These are phyloP conservation scores for Teratosphaeriaceae sp. DNA, from an alignment of 2,329 filamentous ascomycete species.

Conservation along the genomic window DNA sequence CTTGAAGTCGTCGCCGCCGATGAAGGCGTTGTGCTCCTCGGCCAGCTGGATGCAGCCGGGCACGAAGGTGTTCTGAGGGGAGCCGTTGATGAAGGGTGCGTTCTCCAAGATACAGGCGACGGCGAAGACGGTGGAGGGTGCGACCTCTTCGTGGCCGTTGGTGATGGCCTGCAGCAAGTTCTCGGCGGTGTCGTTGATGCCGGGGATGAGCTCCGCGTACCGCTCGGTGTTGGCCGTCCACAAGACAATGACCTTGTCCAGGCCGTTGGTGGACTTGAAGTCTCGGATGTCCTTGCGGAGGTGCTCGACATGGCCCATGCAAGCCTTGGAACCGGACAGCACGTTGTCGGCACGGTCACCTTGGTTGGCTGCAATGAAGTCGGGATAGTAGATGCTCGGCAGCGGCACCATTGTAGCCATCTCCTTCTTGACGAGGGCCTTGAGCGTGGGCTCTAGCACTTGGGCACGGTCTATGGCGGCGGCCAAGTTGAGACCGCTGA, in stretches of 20 bases:
- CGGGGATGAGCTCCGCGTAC: conserved; percentile 78
- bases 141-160: conserved; percentile 79
- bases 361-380: conserved; percentile 99
- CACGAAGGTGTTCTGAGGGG: conserved; percentile 98
- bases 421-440: conserved; percentile 84
- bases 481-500: conserved; percentile 82
- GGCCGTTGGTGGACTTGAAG: conserved; percentile 76
- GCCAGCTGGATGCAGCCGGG: conserved; percentile 86
- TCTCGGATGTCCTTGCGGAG: conserved; percentile 88
- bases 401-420: conserved; percentile 84
- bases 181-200: conserved; percentile 94
- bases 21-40: conserved; percentile 78
- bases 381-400: conserved; percentile 95
- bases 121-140: conserved; percentile 92
- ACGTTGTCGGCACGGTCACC: conserved; percentile 93
- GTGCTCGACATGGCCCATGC: conserved; percentile 80
- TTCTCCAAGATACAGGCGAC: conserved; percentile 88
- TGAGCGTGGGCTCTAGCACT: conserved; percentile 92
- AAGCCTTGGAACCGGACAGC: conserved; percentile 75
- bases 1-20: conserved; percentile 99
- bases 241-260: conserved; percentile 95
- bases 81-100: conserved; percentile 96
- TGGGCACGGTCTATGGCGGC: conserved; percentile 91
- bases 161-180: conserved; percentile 87
- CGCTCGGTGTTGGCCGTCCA: conserved; percentile 99